phyloP scores from a whole-genome alignment of 352 stramenopile genomes.

The Phytophthora aleatoria region DNA sequence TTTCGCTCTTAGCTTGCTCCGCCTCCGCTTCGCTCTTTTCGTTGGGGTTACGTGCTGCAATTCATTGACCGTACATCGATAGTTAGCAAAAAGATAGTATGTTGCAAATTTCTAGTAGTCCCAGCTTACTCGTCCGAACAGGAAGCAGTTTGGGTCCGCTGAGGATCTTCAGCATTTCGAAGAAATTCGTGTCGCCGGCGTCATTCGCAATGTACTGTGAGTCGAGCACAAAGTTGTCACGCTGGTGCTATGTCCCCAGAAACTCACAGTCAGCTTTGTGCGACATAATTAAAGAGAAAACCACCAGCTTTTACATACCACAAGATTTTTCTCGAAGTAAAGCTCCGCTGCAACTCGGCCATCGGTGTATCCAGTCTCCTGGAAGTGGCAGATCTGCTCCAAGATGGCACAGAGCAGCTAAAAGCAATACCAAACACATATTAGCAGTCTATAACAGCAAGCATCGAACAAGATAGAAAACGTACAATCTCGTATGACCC shows the following conservation, averaged over 20 bases:
- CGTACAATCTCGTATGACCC: slow-evolving; percentile 90
- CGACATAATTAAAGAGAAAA: background rate
- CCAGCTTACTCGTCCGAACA: slow-evolving; percentile 47
- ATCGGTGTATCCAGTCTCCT: slow-evolving; percentile 90
- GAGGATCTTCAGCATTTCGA: slow-evolving; percentile 65
- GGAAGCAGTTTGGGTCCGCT: slow-evolving; percentile 66
- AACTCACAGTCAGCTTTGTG: background rate
- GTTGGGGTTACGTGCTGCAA: slow-evolving; percentile 41
- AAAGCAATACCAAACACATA: background rate
- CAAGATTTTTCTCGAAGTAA: slow-evolving; percentile 61
- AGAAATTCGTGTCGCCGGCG: slow-evolving; percentile 51
- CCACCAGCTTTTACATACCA: slow-evolving; percentile 26
- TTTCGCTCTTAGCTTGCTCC: slow-evolving; percentile 63
- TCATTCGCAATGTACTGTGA: slow-evolving; percentile 44
- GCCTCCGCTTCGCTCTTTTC: slow-evolving; percentile 62
- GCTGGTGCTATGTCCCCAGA: slow-evolving; percentile 37
- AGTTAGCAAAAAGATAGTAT: background rate
- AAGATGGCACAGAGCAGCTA: slow-evolving; percentile 84
- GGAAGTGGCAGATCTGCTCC: slow-evolving; percentile 94
- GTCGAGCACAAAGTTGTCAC: slow-evolving; percentile 61
- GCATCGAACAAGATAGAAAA: background rate
- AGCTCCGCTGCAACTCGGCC: slow-evolving; percentile 77
- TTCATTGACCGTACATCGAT: background rate
- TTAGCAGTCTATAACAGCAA: background rate
- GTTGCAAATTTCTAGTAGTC: too few species aligned